Evolutionary conservation across 495 filamentous ascomycete species (phyloP), one percentile per base, ranked within the genome.

Genomic region (Chaetomium cochliodes): DNA sequence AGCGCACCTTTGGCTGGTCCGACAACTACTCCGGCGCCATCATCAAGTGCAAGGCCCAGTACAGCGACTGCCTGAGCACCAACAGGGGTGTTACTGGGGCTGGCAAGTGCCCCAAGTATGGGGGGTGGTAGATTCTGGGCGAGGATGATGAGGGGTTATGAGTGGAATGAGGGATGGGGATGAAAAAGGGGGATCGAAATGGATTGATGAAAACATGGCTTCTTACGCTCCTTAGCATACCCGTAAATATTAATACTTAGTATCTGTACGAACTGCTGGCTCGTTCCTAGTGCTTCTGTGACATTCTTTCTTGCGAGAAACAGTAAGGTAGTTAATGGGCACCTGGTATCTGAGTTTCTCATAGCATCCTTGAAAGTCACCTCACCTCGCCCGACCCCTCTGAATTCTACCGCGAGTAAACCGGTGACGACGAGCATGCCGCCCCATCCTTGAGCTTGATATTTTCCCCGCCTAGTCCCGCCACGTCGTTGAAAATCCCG

Each of bases 31-130:
- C 22, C 1, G 37, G 30, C 18, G 66, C 66, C 20, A 42, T 65
- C 16, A 7, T 13, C 11, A 67, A 67, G 65, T 67, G 65, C 30
- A 67, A 64, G 61, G 62, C 56, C 5, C 62, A 64, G 62, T 64
- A 64, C 30, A 28, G 13, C 16, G 65, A 60, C 28, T 63, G 61
- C 22, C 18, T 63, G 39, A 11, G 15, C 26, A 49, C 55, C 13
- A 72, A 72, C 37, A 55, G 33, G 63, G 61, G 55, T 9, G 26
- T 25, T 16, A 64, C 41, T 23, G 69, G 66, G 1, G 47, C 30
- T 0, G 66, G 65, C 11, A 74, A 74, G 70, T 74, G 72, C 54
- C 30, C 30, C 25, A 60, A 33, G 49, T 69, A 58, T 68, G 66
- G 58, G 18, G 50, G 50, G 23, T 63, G 65, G 62, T 59, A 49